Evolutionary conservation across 2,329 filamentous ascomycete species (phyloP).

Genomic region (Coccinonectria pachysandricola): DNA sequence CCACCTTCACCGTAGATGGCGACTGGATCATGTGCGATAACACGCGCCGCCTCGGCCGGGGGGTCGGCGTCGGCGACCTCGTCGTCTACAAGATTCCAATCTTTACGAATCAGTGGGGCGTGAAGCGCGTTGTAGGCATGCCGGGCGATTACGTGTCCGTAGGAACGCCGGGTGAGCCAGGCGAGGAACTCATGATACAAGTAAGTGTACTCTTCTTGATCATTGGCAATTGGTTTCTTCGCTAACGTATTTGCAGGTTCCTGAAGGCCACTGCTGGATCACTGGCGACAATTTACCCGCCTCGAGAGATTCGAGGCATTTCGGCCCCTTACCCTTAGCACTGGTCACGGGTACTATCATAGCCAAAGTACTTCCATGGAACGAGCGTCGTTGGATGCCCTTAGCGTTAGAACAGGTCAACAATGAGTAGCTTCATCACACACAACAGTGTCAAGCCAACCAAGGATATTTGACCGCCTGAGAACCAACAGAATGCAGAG

Average conservation of each 20-base stretch:
- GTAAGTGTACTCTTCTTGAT: slow-evolving; percentile 27
- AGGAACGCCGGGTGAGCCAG: slow-evolving; percentile 44
- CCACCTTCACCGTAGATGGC: slow-evolving; percentile 60
- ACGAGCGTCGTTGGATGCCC: slow-evolving; percentile 39
- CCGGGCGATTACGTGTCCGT: slow-evolving; percentile 66
- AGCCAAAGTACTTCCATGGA: slow-evolving; percentile 46
- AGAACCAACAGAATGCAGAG: too few relatives aligned
- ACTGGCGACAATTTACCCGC: slow-evolving; percentile 77
- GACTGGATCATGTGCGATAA: slow-evolving; percentile 62
- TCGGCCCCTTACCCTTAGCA: slow-evolving; percentile 77
- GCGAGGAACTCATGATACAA: slow-evolving; percentile 51
- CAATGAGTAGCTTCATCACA: too few relatives aligned
- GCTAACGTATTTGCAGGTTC: slow-evolving; percentile 51
- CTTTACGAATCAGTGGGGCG: slow-evolving; percentile 46
- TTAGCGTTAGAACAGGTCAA: slow-evolving; percentile 30
- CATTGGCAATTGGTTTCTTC: not conserved
- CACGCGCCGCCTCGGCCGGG: slow-evolving; percentile 56
- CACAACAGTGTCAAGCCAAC: too few relatives aligned
- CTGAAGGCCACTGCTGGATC: slow-evolving; percentile 84
- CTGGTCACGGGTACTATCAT: slow-evolving; percentile 77
- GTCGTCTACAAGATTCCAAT: slow-evolving; percentile 70
- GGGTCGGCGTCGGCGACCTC: slow-evolving; percentile 66
- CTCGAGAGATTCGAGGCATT: slow-evolving; percentile 78
- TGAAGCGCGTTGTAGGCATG: slow-evolving; percentile 73
- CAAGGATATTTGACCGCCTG: slow-evolving; percentile 1